Base-by-base conservation (phyloP, 2,329 filamentous ascomycete genomes). In the Mycosphaerella sp. region DNA sequence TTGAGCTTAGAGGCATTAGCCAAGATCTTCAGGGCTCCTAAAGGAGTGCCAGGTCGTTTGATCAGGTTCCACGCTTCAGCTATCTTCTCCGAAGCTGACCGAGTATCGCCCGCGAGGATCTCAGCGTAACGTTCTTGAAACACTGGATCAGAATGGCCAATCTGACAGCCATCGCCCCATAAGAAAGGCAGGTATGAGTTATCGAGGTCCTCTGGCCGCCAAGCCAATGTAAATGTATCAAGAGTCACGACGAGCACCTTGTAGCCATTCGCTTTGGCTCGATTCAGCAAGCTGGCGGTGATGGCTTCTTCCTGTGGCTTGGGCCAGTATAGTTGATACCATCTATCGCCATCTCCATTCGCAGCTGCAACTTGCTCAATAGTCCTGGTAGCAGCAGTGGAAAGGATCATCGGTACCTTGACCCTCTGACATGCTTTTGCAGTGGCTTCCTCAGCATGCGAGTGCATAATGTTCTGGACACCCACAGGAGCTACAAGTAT, bases 171-270 rank as follows among this genome's bases (percentile, higher is more conserved):
- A 72, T 76, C n/a, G 79, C 80, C 14, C 78, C 65, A 2, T 1
- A 57, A 42, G 36, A 60, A 60, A 1, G 58, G 58, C 0, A 60
- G 17, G 28, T 62, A 62, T 2, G 53, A 59, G 16, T 54, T 46
- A 27, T 64, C 58, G 10, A 64, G 49, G 44, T 64, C 62, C 40
- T 52, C 48, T 12, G 84, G 85, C 32, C 86, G 74, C 84, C 85
- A 89, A 0, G 78, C 79, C 30, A 89, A 72, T 10, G 76, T 76
- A 68, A 80, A 86, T 0, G 84, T 88, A 66, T 89, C 86, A 0
- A 88, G 72, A 0, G 86, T 89, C 0, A 89, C 81, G 6, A 89
- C 79, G 0, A 89, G 73, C 0, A 81, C 82, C 30, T 74, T 75
- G 68, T 76, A 89, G 1, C 84, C 85, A 28, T 72, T 76, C 0